Percentiles rank a stretch among this genome's conserved stretches.
phyloP scores from a whole-genome alignment of 306 rosid species.

The Pyrus communis region DNA sequence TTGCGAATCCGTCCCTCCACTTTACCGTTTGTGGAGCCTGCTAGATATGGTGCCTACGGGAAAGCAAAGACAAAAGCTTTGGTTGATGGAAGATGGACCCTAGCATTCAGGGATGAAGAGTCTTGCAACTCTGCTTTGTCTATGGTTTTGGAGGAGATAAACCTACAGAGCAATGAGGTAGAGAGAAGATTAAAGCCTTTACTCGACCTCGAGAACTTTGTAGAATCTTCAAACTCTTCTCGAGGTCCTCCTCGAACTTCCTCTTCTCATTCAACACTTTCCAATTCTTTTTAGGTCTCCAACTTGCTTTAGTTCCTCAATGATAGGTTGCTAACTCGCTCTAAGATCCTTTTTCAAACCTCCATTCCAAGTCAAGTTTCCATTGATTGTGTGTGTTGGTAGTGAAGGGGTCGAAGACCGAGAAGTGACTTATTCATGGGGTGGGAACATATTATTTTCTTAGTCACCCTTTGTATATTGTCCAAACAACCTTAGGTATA shows the following conservation, averaged over 20 bases:
- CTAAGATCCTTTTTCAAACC: neutral
- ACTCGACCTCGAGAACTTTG: conserved; percentile 43
- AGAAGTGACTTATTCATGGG: conserved; percentile 10
- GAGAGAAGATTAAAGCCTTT: conserved; percentile 73
- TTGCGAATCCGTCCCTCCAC: conserved; percentile 73
- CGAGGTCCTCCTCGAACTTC: conserved; percentile 22
- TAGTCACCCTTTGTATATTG: conserved; percentile 53
- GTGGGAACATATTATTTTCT: conserved; percentile 34
- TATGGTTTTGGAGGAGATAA: conserved; percentile 60
- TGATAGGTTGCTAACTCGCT: conserved; percentile 28
- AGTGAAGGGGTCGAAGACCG: neutral
- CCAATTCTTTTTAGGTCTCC: conserved; percentile 29
- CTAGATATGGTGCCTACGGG: conserved; percentile 27
- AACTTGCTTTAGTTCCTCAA: conserved; percentile 10
- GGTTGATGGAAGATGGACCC: conserved; percentile 95
- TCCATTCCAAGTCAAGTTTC: neutral
- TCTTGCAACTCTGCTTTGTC: conserved; percentile 66
- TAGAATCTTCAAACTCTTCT: conserved; percentile 31
- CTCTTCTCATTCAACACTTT: conserved; percentile 21
- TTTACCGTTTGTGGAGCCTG: conserved; percentile 54
- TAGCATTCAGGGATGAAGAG: conserved; percentile 78
- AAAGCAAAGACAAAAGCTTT: conserved; percentile 43
- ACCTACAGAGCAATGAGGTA: conserved; percentile 52
- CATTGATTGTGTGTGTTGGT: neutral
- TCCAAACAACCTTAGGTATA: conserved; percentile 21